Percentiles rank a stretch among this genome's conserved stretches.
Conservation (phyloP, 257 asterid species). For the Nicotiana benthamiana region DNA sequence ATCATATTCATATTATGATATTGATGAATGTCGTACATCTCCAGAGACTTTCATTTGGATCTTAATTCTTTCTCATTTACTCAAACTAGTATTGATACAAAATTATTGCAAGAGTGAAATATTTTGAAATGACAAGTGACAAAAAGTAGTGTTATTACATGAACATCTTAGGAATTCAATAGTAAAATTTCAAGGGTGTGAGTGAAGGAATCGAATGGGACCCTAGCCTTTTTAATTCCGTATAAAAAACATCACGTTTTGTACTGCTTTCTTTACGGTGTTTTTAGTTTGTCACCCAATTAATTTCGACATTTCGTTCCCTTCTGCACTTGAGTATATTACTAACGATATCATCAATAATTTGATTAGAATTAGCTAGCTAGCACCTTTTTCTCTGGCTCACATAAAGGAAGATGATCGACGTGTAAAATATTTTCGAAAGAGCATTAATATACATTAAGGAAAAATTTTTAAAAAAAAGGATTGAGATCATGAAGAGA, state of each 20-base stretch:
- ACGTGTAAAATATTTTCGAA: neutral
- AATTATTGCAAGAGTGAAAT: slow-evolving; percentile 1
- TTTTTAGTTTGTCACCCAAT: neutral
- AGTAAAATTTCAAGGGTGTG: neutral
- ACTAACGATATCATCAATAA: neutral
- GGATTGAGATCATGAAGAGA: slow-evolving; percentile 11
- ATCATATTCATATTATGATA: no score
- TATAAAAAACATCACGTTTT: slow-evolving; percentile 1
- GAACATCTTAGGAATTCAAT: neutral
- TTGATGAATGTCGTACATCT: neutral
- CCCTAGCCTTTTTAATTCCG: neutral
- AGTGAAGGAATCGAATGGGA: neutral
- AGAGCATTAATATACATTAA: neutral
- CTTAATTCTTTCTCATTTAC: neutral
- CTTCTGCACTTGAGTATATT: neutral
- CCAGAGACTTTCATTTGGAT: neutral
- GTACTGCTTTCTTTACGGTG: neutral
- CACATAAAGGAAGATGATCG: neutral
- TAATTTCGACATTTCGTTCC: neutral
- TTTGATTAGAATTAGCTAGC: neutral
- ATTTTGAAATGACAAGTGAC: neutral
- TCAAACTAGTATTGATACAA: neutral
- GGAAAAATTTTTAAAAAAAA: neutral
- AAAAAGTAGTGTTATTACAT: neutral
- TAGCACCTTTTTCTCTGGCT: neutral